These are phyloP conservation scores for Solanum arcanum DNA, from an alignment of 257 asterid species.

Conservation along the genomic window DNA sequence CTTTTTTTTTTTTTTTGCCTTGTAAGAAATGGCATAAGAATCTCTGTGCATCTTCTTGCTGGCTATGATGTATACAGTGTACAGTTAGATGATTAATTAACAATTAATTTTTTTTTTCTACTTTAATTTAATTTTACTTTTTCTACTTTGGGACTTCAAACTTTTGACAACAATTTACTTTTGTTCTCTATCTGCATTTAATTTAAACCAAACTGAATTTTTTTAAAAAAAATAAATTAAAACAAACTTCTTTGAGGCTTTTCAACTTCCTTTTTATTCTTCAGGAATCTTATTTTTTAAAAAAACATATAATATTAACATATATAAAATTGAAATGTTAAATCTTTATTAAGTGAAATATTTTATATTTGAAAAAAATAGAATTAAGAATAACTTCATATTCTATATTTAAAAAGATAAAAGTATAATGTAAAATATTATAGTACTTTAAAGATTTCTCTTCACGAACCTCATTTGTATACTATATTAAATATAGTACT, in stretches of 20 bases:
- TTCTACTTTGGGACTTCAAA: background rate
- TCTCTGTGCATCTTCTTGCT: conserved; percentile 8
- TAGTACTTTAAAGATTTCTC: too few relatives aligned
- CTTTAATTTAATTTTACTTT: background rate
- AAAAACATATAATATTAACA: background rate
- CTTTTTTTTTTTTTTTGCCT: background rate
- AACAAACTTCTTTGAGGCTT: background rate
- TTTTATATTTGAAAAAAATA: too few relatives aligned
- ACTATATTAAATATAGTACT: too few relatives aligned
- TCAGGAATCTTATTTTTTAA: background rate
- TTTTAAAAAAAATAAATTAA: too few relatives aligned
- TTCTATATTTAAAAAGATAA: too few relatives aligned
- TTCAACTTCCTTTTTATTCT: background rate
- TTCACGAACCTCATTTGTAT: background rate
- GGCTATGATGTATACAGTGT: background rate
- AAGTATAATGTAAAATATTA: too few relatives aligned
- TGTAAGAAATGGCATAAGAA: background rate
- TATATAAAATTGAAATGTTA: background rate
- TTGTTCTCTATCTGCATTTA: background rate
- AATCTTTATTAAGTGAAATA: background rate
- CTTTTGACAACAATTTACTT: background rate
- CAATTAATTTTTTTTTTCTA: background rate
- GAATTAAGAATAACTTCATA: too few relatives aligned
- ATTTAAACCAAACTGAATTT: background rate
- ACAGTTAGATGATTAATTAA: background rate